These are phyloP conservation scores for Dendrostoma leiphaemia DNA, from an alignment of 2,329 filamentous ascomycete genomes.

Conservation along the genomic window DNA sequence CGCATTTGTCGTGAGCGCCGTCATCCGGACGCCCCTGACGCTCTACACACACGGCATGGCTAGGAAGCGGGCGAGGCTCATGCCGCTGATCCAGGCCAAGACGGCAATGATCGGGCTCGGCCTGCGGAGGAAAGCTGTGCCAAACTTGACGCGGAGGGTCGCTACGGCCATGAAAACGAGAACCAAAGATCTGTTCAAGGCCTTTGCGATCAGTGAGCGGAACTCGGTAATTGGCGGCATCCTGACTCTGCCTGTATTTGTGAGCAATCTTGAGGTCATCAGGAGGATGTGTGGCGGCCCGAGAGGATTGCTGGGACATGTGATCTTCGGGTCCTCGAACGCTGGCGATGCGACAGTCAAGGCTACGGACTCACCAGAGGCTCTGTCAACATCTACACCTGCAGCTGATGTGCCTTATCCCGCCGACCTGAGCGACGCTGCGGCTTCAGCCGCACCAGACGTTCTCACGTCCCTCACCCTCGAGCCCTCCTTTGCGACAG, in stretches of 20 bases:
- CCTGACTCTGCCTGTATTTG: conserved; percentile 45
- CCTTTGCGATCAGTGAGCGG: conserved; percentile 5
- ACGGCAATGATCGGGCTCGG: conserved; percentile 24
- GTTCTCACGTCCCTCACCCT: conserved; percentile 1
- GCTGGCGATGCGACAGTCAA: background rate
- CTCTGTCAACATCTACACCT: background rate
- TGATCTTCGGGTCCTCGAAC: conserved; percentile 26
- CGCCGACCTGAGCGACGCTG: conserved; percentile 24
- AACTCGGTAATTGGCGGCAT: conserved; percentile 32
- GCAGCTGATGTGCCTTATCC: conserved; percentile 4
- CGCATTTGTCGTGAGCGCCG: conserved; percentile 43
- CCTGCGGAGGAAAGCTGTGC: conserved; percentile 18
- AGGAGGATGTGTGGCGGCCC: conserved; percentile 44
- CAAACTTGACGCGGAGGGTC: conserved; percentile 23
- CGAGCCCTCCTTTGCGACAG: conserved; percentile 39
- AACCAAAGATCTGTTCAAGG: conserved; percentile 10
- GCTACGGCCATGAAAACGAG: conserved; percentile 26
- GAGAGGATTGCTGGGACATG: conserved; percentile 32
- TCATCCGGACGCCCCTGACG: conserved; percentile 46
- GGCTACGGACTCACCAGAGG: background rate
- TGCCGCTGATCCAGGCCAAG: conserved; percentile 34
- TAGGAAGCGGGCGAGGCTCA: conserved; percentile 28
- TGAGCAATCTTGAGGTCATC: conserved; percentile 49
- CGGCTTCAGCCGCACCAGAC: conserved; percentile 15
- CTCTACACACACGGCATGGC: conserved; percentile 34